Base-by-base conservation (phyloP, 164 flowering plant genomes). In the Dillenia suffruticosa region DNA sequence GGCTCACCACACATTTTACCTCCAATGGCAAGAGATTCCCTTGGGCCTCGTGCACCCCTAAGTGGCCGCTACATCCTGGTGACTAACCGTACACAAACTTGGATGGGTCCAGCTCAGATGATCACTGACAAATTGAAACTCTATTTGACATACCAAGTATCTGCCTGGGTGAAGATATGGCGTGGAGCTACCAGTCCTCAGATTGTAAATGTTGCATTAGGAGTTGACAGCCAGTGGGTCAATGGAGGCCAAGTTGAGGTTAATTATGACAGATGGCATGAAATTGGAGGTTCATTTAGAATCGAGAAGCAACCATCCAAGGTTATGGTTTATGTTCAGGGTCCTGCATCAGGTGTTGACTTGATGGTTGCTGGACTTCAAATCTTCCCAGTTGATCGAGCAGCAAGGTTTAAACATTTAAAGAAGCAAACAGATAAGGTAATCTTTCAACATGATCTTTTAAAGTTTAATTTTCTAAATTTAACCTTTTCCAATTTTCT, bases 61-160 rank as follows among this genome's bases (percentile, higher is more conserved):
- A 89, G 85, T 68, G 96, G 97, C 45, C 85, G 77, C 57, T 87
- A 70, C 76, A 88, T 94, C 61, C 85, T 71, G 61, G 96, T 82
- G 51, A 83, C 80, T 8, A 87, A 89, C n/a, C 93, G 99, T 49
- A 86, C 87, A 15, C 87, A 94, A 59, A 82, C 78, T 43, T 94
- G 99, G 99, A 88, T 86, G 92, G 99, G 99, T 46, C 99, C 99
- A 51, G 91, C 96, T 71, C 99, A 94, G 78, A 88, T 79, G 71
- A 85, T 94, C 64, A 88, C 96, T 9, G 99, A 89, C 44, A 85
- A 79, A 61, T n/a, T 94, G 66, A 79, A 86, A 53, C 83, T 86
- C 62, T 88, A 65, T 60, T 54, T 89, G 78, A 94, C 99, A 63
- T 94, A 94, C 64, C 99, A 94, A 79, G 86, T 94, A 15, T 84